Evolutionary conservation across 2,329 filamentous ascomycete genomes (phyloP), one percentile per base, ranked within the genome.

Genomic region (Aurifilum marmelostoma): DNA sequence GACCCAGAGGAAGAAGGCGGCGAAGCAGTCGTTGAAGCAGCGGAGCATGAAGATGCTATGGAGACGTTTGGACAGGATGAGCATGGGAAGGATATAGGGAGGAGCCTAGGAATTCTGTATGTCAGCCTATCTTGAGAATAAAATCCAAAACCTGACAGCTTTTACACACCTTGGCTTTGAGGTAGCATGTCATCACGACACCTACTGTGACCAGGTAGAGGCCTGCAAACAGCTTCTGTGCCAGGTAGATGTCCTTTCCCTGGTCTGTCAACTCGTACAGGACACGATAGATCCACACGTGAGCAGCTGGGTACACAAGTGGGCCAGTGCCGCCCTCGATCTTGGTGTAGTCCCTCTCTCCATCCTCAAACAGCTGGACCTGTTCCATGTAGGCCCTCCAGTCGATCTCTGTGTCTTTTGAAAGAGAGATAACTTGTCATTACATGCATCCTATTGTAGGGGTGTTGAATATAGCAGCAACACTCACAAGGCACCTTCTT

Each of bases 361-460:
- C 96, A 24, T 88, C 85, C 60, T 94, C 82, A 76, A 91, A 96
- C 74, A 94, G 89, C 54, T 87, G 81, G 59, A 98, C 85, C 76
- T 99, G 96, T 78, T 97, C 87, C 94, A 99, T 98, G 80, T 99
- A 99, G 0, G 96, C 93, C 69, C 86, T 87, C 95, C 95, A 99
- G 81, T 99, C 96, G 76, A 99, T 99, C 80, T 99, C 96, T 58
- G 96, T 99, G 78, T 99, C 96, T 86, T 37, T 12, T 41, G 21
- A 3, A 5, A 21, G n/a, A 34, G 21, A 3, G 5, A 21, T 27
- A n/a, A n/a, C n/a, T n/a, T 62, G 8, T 21, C 24, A 34, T 18
- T 56, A 54, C 2, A 29, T 2, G 14, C 24, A 18, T 16, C 52
- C 18, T 56, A 18, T 32, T 7, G 1, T 47, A 34, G 8, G 4